These are phyloP conservation scores for Adansonia rubrostipa DNA, from an alignment of 441 rosid species.

Conservation along the genomic window DNA sequence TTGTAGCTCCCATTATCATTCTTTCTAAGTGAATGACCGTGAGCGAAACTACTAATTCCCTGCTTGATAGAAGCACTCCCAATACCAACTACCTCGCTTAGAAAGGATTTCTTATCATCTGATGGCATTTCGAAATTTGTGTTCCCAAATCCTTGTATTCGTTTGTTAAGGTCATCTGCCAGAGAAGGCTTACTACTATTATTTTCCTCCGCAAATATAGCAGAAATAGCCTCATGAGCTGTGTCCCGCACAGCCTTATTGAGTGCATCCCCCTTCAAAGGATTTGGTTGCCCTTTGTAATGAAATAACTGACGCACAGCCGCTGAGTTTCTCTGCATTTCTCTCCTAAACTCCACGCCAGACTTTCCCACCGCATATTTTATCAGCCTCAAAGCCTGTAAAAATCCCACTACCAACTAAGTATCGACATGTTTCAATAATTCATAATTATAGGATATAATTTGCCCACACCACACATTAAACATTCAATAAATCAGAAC, in stretches of 20 bases:
- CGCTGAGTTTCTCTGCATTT: conserved; percentile 95
- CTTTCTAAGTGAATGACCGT: conserved; percentile 68
- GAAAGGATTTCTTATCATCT: conserved; percentile 88
- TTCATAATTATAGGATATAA: conserved; percentile 5
- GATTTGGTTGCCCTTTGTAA: conserved; percentile 85
- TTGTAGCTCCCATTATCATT: conserved; percentile 84
- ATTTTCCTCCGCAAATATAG: conserved; percentile 81
- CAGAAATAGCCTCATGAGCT: conserved; percentile 87
- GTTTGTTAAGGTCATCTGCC: conserved; percentile 59
- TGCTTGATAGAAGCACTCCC: conserved; percentile 97
- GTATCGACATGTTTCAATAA: conserved; percentile 16
- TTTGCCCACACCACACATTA: neutral
- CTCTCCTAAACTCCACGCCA: conserved; percentile 90
- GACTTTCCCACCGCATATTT: conserved; percentile 92
- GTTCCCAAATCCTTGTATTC: conserved; percentile 96
- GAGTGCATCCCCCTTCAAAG: conserved; percentile 92
- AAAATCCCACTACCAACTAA: conserved; percentile 31
- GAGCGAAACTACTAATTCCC: conserved; percentile 82
- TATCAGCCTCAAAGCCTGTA: conserved; percentile 88
- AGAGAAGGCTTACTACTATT: conserved; percentile 50
- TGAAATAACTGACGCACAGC: conserved; percentile 84
- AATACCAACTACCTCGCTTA: conserved; percentile 90
- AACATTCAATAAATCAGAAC: neutral
- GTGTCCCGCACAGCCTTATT: conserved; percentile 95
- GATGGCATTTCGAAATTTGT: conserved; percentile 73